Evolutionary conservation across 2,329 filamentous ascomycete genomes (phyloP).

Genomic region (Cordyceps farinosa): DNA sequence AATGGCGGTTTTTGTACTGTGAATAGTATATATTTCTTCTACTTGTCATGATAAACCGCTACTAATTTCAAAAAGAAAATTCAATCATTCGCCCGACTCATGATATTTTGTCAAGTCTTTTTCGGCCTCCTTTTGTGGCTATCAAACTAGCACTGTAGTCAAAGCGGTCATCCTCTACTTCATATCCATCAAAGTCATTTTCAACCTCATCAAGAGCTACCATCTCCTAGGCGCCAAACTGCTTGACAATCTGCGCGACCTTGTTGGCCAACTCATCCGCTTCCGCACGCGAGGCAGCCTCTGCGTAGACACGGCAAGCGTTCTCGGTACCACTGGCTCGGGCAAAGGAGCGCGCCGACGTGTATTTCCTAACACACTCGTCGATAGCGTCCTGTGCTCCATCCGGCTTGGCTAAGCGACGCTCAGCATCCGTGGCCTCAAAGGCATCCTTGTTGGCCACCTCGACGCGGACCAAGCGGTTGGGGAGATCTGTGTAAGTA

Average conservation of each 20-base stretch:
- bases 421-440: conserved; percentile 87
- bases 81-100: not conserved
- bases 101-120: conserved; percentile 4
- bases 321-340: conserved; percentile 94
- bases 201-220: conserved; percentile 2
- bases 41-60: not conserved
- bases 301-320: conserved; percentile 91
- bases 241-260: conserved; percentile 71
- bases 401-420: conserved; percentile 73
- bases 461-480: conserved; percentile 89
- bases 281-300: conserved; percentile 84
- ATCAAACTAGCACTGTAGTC: not conserved
- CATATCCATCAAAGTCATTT: not conserved
- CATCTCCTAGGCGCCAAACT: conserved; percentile 38
- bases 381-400: conserved; percentile 86
- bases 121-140: not conserved
- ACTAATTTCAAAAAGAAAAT: not conserved
- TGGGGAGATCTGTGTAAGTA: conserved; percentile 91
- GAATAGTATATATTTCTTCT: not conserved
- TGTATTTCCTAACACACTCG: conserved; percentile 82
- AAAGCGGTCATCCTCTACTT: not conserved
- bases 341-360: conserved; percentile 83
- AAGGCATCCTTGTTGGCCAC: conserved; percentile 86
- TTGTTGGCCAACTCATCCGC: conserved; percentile 86
- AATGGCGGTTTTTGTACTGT: not conserved